These are phyloP conservation scores for Macroventuria anomochaeta DNA, from an alignment of 2,329 filamentous ascomycete genomes.

Conservation along the genomic window DNA sequence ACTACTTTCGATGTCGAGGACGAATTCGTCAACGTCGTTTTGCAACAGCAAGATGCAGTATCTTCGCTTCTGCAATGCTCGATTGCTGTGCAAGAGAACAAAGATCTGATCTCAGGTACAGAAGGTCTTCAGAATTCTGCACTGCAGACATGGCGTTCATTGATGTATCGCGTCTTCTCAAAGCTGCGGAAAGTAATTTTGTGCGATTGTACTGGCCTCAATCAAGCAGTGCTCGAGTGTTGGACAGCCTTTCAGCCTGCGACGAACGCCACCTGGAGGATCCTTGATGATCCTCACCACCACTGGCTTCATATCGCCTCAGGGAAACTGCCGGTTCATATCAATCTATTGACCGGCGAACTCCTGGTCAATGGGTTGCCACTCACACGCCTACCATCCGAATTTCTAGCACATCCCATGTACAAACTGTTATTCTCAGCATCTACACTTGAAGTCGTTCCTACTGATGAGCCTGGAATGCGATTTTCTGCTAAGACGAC, in stretches of 20 bases:
- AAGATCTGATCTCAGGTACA: not conserved
- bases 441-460: conserved; percentile 54
- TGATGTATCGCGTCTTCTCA: conserved; percentile 26
- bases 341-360: conserved; percentile 60
- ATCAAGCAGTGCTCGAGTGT: conserved; percentile 21
- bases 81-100: conserved; percentile 30
- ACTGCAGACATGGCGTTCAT: conserved; percentile 24
- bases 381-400: conserved; percentile 54
- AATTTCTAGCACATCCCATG: conserved; percentile 52
- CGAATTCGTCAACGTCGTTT: conserved; percentile 31
- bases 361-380: conserved; percentile 62
- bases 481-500: conserved; percentile 48
- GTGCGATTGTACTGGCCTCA: conserved; percentile 12
- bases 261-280: conserved; percentile 14
- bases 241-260: conserved; percentile 31
- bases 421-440: conserved; percentile 56
- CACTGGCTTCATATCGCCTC: conserved; percentile 44
- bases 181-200: conserved; percentile 13
- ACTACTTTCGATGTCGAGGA: conserved; percentile 56
- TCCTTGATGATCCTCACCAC: conserved; percentile 18
- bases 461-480: conserved; percentile 50
- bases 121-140: conserved; percentile 9
- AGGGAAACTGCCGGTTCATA: conserved; percentile 39
- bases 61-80: conserved; percentile 30
- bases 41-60: conserved; percentile 29